Evolutionary conservation across 495 filamentous ascomycete genomes (phyloP).

Genomic region (Terfezia boudieri): DNA sequence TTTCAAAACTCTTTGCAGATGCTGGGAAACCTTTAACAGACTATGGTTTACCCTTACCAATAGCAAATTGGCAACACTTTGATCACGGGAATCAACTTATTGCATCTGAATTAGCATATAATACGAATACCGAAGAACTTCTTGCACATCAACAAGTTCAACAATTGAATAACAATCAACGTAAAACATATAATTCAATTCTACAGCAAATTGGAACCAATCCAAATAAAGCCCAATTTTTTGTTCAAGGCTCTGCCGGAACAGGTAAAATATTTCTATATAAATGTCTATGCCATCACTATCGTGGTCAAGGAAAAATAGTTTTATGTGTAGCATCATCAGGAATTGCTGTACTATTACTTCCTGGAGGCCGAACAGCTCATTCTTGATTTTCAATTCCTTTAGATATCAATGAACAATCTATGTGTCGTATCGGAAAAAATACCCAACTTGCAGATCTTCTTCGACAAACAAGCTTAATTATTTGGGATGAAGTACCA

Average conservation of each 20-base stretch:
- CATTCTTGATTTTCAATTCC: slow-evolving; percentile 9
- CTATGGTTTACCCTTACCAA: not conserved
- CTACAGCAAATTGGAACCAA: not conserved
- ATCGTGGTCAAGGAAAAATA: slow-evolving; percentile 1
- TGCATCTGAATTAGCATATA: not conserved
- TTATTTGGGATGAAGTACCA: slow-evolving; percentile 1
- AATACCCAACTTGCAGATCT: not conserved
- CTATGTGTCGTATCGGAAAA: slow-evolving; percentile 3
- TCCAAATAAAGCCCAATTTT: slow-evolving; percentile 2
- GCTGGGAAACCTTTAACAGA: not conserved
- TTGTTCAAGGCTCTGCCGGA: slow-evolving; percentile 1
- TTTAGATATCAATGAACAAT: slow-evolving; percentile 2
- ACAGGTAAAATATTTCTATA: slow-evolving; percentile 11
- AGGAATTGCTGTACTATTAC: slow-evolving; percentile 5
- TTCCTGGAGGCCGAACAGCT: slow-evolving; percentile 1
- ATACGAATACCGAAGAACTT: not conserved
- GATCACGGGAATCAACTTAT: not conserved
- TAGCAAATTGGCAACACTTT: not conserved
- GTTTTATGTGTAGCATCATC: slow-evolving; percentile 9
- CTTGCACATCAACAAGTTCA: not conserved
- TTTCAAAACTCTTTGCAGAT: not conserved
- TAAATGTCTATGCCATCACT: slow-evolving; percentile 5
- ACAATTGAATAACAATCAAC: not conserved
- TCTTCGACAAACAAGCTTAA: not conserved
- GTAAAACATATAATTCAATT: not conserved